A percentile compares a stretch with the other conserved stretches of the same genome.
Conservation (phyloP, 768 basidiomycete genomes). For the Dioszegia crocea region DNA sequence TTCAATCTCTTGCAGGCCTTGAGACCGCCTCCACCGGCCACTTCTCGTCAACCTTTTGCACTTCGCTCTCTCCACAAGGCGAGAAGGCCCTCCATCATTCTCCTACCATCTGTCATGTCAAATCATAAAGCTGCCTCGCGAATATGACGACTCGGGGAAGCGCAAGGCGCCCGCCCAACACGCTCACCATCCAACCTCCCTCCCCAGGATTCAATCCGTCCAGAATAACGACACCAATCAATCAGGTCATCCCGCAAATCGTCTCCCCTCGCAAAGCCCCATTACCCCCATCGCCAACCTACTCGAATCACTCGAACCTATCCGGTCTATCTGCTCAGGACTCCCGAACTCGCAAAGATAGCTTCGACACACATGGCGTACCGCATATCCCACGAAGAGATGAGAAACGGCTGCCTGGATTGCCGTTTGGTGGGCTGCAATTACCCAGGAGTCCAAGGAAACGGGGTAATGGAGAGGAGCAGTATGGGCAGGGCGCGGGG, state of each 20-base stretch:
- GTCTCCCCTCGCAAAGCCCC: constrained; percentile 9
- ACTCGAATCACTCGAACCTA: constrained; percentile 7
- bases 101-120: not conserved
- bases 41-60: too few species aligned
- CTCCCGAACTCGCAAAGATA: not conserved
- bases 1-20: too few species aligned
- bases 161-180: not conserved
- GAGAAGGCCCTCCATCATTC: too few species aligned
- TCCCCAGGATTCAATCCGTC: not conserved
- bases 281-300: constrained; percentile 17
- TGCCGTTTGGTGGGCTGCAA: not conserved
- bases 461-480: constrained; percentile 2
- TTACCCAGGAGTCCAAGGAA: constrained; percentile 13
- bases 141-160: not conserved
- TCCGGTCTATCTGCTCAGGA: constrained; percentile 12
- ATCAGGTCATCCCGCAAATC: constrained; percentile 5
- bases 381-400: constrained; percentile 22
- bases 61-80: too few species aligned
- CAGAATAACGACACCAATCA: not conserved
- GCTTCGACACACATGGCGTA: constrained; percentile 5
- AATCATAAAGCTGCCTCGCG: not conserved
- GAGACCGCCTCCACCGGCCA: too few species aligned
- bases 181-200: constrained; percentile 2
- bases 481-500: constrained; percentile 20
- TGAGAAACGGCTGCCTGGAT: constrained; percentile 17